Conservation (phyloP, 108 stramenopile species). For the Poteriospumella lacustris region DNA sequence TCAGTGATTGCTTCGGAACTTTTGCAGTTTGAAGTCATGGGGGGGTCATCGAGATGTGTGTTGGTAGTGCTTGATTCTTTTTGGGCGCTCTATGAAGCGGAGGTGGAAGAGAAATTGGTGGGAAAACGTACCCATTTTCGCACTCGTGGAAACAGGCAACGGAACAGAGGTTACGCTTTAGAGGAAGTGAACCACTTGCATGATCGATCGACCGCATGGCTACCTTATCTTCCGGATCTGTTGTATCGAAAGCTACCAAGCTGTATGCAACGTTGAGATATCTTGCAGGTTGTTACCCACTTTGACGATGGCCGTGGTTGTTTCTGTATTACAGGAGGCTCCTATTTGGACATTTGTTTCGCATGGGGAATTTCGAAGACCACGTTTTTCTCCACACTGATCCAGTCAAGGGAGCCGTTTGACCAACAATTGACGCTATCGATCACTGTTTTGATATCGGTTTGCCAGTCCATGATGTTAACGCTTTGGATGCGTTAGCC, state of each 20-base stretch:
- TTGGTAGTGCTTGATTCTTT: too few species aligned
- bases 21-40: too few species aligned
- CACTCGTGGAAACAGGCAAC: background rate
- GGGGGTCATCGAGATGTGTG: too few species aligned
- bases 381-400: background rate
- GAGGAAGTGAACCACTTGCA: background rate
- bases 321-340: too few species aligned
- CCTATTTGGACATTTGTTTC: slow-evolving; percentile 17
- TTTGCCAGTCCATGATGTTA: background rate
- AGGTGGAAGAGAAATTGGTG: too few species aligned
- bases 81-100: too few species aligned
- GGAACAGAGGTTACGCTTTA: background rate
- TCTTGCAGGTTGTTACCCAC: too few species aligned
- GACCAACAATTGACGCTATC: slow-evolving; percentile 14
- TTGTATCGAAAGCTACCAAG: background rate
- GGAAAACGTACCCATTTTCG: too few species aligned
- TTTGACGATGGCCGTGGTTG: too few species aligned
- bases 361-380: slow-evolving; percentile 15
- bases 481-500: background rate
- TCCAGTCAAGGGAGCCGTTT: background rate
- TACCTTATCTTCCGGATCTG: background rate
- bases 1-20: too few species aligned
- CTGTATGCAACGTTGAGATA: background rate
- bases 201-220: background rate
- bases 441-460: background rate